These are phyloP conservation scores for Urtica urens DNA, from an alignment of 306 rosid species.

Conservation along the genomic window DNA sequence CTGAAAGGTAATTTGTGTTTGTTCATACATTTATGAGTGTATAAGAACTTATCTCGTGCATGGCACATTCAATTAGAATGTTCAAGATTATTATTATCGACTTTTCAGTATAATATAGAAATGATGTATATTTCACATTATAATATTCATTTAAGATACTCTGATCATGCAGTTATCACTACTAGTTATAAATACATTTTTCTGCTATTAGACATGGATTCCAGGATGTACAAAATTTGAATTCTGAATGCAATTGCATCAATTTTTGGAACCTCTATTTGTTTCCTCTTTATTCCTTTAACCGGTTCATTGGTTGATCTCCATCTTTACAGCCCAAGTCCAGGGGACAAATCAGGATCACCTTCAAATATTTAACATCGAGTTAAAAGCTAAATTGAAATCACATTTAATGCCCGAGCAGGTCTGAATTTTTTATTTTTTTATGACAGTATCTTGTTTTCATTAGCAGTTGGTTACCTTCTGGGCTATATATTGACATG, in stretches of 20 bases:
- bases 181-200: too few species aligned
- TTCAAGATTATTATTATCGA: not conserved
- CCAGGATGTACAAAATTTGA: too few species aligned
- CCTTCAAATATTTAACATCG: slow-evolving; percentile 92
- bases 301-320: slow-evolving; percentile 6
- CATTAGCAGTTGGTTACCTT: not conserved
- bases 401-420: slow-evolving; percentile 96
- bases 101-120: too few species aligned
- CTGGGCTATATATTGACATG: not conserved
- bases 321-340: slow-evolving; percentile 65
- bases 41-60: too few species aligned
- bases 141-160: too few species aligned
- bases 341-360: slow-evolving; percentile 98
- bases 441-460: too few species aligned
- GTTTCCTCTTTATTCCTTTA: slow-evolving; percentile 11
- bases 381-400: slow-evolving; percentile 89
- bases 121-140: too few species aligned
- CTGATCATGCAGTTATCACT: too few species aligned
- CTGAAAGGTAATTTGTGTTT: slow-evolving; percentile 52
- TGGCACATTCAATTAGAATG: not conserved
- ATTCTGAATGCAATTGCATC: too few species aligned
- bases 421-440: slow-evolving; percentile 30
- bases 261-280: not conserved
- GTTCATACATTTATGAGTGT: not conserved
- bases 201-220: too few species aligned